Base-by-base conservation (phyloP, 2,329 filamentous ascomycete genomes). In the Xylaria sp. region DNA sequence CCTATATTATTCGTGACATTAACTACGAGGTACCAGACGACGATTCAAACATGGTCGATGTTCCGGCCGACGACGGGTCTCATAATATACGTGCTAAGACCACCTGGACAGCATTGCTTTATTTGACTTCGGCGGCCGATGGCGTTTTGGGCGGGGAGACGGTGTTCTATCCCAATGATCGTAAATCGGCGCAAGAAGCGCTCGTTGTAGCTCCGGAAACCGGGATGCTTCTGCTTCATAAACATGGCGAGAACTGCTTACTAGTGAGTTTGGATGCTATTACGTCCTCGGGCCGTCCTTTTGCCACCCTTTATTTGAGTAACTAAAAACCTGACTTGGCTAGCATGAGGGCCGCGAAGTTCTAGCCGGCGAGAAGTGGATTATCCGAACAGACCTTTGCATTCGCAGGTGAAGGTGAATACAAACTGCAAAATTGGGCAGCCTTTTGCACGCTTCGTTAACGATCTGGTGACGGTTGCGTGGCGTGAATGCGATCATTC, bases 21-120 rank as follows among this genome's bases (percentile, higher is more conserved):
- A 68, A 73, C 54, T 45, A 50, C 31, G 15, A 28, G 11, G 9
- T 40, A 21, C 21, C n/a, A 95, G 92, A 97, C 72, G 94, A 98
- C 76, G 94, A 97, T 72, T 91, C 87, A 54, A 96, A 96, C 74
- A 82, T 85, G 57, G 77, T 97, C 25, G 83, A 79, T 0, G 79
- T 95, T 46, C 80, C 81, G 2, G 78, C 82, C 31, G 50, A 57
- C 19, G 57, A 51, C 28, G 72, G 68, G 11, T 73, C 76, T 28
- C 75, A 74, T 8, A 65, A 52, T n/a, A 77, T 78, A 11, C 79
- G 80, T 21, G 89, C 84, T 19, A 88, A 84, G 71, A 97, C 94
- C 4, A 97, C 93, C 0, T 97, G 94, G 93, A 97, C 94, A 0
- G 80, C 97, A 4, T 83, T 97, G 0, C 84, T 97, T 37, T 98